phyloP scores from a whole-genome alignment of 495 filamentous ascomycete genomes.

The Ascodesmis nigricans region DNA sequence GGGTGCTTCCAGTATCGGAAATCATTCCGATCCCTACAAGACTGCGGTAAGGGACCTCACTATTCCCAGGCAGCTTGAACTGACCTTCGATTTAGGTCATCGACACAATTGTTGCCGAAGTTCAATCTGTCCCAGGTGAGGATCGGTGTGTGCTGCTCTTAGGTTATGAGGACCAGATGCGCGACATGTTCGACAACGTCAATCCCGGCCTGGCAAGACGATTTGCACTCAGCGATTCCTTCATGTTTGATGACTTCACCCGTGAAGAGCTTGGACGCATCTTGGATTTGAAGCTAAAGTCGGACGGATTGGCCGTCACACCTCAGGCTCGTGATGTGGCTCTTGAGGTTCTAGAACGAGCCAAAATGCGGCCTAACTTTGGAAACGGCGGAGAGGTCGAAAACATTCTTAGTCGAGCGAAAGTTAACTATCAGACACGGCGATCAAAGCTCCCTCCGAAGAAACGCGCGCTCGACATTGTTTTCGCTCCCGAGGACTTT shows the following conservation, averaged over 20 bases:
- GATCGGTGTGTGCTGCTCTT: constrained; percentile 56
- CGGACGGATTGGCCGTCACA: constrained; percentile 27
- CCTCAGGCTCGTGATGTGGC: constrained; percentile 24
- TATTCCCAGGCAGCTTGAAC: constrained; percentile 38
- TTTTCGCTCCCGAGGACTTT: constrained; percentile 42
- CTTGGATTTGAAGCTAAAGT: constrained; percentile 33
- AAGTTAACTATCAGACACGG: constrained; percentile 8
- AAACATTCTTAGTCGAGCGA: constrained; percentile 16
- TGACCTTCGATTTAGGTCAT: constrained; percentile 45
- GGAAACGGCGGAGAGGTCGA: constrained; percentile 34
- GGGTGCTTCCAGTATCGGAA: constrained; percentile 2
- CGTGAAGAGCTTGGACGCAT: constrained; percentile 36
- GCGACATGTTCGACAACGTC: constrained; percentile 52
- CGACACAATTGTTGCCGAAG: constrained; percentile 58
- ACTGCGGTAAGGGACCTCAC: constrained; percentile 38
- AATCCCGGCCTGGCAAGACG: constrained; percentile 51
- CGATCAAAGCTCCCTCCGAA: background rate
- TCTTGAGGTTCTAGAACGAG: constrained; percentile 25
- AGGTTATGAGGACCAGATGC: constrained; percentile 53
- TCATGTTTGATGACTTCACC: constrained; percentile 49
- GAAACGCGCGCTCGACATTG: constrained; percentile 18
- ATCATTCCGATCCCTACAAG: constrained; percentile 32
- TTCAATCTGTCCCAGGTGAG: constrained; percentile 51
- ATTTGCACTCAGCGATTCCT: constrained; percentile 40
- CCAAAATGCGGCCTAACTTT: constrained; percentile 30